These are phyloP conservation scores for Sphaerostilbella broomeana DNA, from an alignment of 2,329 filamentous ascomycete species.

Conservation along the genomic window DNA sequence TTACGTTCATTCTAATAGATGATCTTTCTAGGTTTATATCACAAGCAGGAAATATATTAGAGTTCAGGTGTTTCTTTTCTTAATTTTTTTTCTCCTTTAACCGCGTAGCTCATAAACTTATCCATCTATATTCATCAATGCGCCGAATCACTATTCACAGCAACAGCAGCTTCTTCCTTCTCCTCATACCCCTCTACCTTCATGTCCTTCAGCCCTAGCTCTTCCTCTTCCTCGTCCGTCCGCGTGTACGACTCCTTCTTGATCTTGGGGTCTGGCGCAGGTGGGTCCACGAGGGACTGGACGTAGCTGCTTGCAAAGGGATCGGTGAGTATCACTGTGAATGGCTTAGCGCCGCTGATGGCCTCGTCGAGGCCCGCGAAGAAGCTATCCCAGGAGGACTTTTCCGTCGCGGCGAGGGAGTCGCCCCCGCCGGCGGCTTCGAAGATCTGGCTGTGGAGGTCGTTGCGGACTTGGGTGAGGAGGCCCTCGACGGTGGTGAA, in stretches of 20 bases:
- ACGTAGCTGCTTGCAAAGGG: conserved; percentile 91
- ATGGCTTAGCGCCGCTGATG: conserved; percentile 72
- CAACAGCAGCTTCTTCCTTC: conserved; percentile 20
- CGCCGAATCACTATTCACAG: neutral
- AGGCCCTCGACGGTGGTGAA: conserved; percentile 97
- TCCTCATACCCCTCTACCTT: conserved; percentile 78
- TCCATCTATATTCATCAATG: neutral
- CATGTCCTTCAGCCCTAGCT: conserved; percentile 86
- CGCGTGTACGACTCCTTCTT: conserved; percentile 75
- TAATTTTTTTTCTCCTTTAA: no score
- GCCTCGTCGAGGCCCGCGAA: conserved; percentile 71
- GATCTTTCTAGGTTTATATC: no score
- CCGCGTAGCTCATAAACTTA: no score
- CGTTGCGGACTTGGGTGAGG: conserved; percentile 83
- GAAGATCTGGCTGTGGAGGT: conserved; percentile 84
- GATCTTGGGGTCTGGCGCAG: conserved; percentile 68
- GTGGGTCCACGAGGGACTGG: conserved; percentile 76
- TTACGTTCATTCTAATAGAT: no score
- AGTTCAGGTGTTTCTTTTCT: no score
- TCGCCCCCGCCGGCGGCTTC: conserved; percentile 66
- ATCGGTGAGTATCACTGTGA: conserved; percentile 78
- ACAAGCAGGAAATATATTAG: no score
- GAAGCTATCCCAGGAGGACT: conserved; percentile 71
- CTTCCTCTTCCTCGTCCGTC: conserved; percentile 88
- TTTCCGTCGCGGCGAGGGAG: conserved; percentile 61